A percentile compares a stretch with the other conserved stretches of the same genome.
phyloP scores from a whole-genome alignment of 352 stramenopile genomes.

The Phytopythium sindhum region DNA sequence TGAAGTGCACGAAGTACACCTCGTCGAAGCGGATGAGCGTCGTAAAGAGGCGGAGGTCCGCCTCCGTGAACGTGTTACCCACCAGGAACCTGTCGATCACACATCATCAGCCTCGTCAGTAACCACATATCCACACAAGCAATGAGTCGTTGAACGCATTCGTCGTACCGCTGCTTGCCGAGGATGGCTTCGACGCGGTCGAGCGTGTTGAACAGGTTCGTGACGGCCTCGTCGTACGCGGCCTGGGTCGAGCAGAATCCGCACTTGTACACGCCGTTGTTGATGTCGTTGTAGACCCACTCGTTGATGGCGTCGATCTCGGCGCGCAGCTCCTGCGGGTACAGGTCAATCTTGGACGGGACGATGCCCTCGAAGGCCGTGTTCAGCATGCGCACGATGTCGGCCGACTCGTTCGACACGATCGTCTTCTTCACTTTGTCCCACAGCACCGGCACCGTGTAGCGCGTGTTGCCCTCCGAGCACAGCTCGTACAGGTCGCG shows the following conservation, averaged over 20 bases:
- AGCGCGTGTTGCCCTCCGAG: slow-evolving; percentile 72
- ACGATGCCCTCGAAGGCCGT: slow-evolving; percentile 72
- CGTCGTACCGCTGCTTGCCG: slow-evolving; percentile 46
- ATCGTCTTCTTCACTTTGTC: slow-evolving; percentile 90
- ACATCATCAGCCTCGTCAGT: not conserved
- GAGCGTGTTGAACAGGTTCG: slow-evolving; percentile 63
- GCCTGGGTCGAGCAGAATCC: slow-evolving; percentile 87
- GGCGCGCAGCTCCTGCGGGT: slow-evolving; percentile 65
- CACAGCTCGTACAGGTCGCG: slow-evolving; percentile 82
- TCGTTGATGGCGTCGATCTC: slow-evolving; percentile 90
- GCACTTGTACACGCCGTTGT: slow-evolving; percentile 92
- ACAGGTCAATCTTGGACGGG: slow-evolving; percentile 71
- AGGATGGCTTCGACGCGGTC: slow-evolving; percentile 75
- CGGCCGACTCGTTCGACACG: slow-evolving; percentile 93
- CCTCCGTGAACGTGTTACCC: slow-evolving; percentile 70
- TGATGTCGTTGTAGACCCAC: slow-evolving; percentile 92
- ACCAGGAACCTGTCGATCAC: slow-evolving; percentile 36
- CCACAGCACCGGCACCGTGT: slow-evolving; percentile 90
- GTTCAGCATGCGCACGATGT: slow-evolving; percentile 94
- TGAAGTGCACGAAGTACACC: slow-evolving; percentile 85
- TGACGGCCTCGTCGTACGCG: slow-evolving; percentile 84
- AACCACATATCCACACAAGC: not conserved
- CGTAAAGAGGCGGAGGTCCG: slow-evolving; percentile 78
- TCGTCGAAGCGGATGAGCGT: slow-evolving; percentile 83
- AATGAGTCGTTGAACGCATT: slow-evolving; percentile 11